Conservation (phyloP, 2,329 filamentous ascomycete genomes). For the Fusarium ambrosium region DNA sequence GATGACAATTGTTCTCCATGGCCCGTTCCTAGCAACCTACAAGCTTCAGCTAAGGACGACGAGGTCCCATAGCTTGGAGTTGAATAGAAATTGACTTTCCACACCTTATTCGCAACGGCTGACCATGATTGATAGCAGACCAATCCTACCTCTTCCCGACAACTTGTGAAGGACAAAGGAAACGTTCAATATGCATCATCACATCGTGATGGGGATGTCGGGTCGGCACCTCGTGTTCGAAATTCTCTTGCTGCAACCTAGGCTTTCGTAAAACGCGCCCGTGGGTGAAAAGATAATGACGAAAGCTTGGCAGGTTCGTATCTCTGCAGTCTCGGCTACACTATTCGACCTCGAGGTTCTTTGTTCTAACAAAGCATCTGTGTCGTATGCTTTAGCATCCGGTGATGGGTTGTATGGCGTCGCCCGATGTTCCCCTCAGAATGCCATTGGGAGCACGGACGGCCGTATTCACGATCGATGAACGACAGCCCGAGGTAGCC, state of each 20-base stretch:
- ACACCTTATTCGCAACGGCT: not conserved
- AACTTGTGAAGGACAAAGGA: not conserved
- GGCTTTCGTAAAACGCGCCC: not conserved
- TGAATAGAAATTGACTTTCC: not conserved
- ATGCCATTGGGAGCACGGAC: slow-evolving; percentile 6
- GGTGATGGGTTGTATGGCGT: not conserved
- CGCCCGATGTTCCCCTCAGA: not conserved
- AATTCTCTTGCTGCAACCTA: slow-evolving; percentile 5
- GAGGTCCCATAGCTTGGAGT: not conserved
- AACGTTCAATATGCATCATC: not conserved
- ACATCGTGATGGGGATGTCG: not conserved
- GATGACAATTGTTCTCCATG: not conserved
- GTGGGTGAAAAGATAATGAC: slow-evolving; percentile 6
- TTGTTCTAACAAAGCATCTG: not conserved
- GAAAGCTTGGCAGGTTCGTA: not conserved
- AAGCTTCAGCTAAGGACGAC: not conserved
- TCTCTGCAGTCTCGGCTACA: not conserved
- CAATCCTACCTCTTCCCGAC: not conserved
- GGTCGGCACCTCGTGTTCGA: slow-evolving; percentile 6
- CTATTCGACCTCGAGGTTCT: not conserved
- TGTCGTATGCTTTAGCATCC: not conserved
- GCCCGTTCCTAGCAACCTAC: not conserved
- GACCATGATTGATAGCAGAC: not conserved
- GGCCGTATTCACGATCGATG: not conserved
- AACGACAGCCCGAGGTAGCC: not conserved